Evolutionary conservation across 139 green algal genomes (phyloP), one percentile per base, ranked within the genome.

Genomic region (Closterium sp.): DNA sequence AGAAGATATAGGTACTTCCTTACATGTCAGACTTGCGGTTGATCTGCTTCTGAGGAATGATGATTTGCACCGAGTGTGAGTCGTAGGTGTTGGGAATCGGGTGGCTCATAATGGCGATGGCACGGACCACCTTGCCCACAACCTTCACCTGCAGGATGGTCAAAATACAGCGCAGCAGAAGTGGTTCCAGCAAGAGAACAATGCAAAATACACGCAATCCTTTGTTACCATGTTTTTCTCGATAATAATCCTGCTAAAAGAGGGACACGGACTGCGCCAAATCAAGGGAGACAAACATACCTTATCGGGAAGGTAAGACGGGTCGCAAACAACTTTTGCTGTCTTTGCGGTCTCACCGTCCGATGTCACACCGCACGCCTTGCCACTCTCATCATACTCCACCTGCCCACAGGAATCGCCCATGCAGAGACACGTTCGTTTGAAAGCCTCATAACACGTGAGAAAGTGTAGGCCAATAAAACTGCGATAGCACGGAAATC

Each of bases 41-140:
- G 34, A 98, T 95, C 96, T 99, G 98, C 95, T 98, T 98, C 96
- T 99, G 98, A 21, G 98, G 98, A 30, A 99, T 95, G 95, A 99
- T 99, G 96, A 99, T 99, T 91, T 97, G 97, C 29, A 96, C 96
- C 31, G 95, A 97, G 92, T 97, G 94, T 31, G 96, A 94, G 95
- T 99, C 97, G 92, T 97, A 95, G 22, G 98, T 99, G 96, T 97
- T 97, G 91, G 98, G 98, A 94, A 99, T 98, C 86, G 98, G 98
- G 95, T 99, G 98, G 94, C 91, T 92, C 94, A 98, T 95, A 90
- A 99, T 96, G 95, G 97, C 98, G 87, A 99, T 97, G 50, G 97
- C 97, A 1, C 98, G 95, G 89, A 99, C 98, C 70, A 99, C 98
- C 50, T 97, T 96, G 38, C 92, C 90, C 0, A 94, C 84, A 70